A percentile compares a stretch with the other conserved stretches of the same genome.
Evolutionary conservation across 23 red algal genomes (phyloP).

Genomic region (Gracilaria vermiculophylla): DNA sequence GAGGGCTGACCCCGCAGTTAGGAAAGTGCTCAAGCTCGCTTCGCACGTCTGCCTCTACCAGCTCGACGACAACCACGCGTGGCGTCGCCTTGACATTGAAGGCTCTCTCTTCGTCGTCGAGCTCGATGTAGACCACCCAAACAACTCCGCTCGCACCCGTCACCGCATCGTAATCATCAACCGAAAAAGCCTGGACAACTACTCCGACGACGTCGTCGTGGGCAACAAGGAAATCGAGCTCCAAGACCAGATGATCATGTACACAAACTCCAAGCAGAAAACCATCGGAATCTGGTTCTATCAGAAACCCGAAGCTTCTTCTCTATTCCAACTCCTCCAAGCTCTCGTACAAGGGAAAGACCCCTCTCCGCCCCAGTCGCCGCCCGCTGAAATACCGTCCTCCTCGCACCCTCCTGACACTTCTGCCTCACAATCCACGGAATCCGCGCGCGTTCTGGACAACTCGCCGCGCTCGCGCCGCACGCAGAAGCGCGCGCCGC

Average conservation of each 20-base stretch:
- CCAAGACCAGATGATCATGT: conserved; percentile 67
- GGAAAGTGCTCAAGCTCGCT: conserved; percentile 13
- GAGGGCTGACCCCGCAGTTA: conserved; percentile 46
- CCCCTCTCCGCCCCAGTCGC: neutral
- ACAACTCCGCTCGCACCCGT: conserved; percentile 10
- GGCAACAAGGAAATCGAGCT: conserved; percentile 62
- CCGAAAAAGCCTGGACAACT: conserved; percentile 50
- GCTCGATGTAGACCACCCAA: conserved; percentile 15
- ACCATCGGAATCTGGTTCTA: conserved; percentile 61
- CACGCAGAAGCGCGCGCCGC: neutral
- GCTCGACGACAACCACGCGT: conserved; percentile 17
- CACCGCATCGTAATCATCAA: conserved; percentile 69
- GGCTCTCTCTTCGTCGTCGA: conserved; percentile 58
- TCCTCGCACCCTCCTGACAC: neutral
- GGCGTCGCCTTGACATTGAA: conserved; percentile 59
- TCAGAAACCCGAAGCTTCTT: conserved; percentile 1
- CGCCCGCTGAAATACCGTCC: neutral
- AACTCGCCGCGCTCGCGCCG: neutral
- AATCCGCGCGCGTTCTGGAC: neutral
- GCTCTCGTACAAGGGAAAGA: neutral
- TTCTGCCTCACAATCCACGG: neutral
- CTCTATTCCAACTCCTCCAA: conserved; percentile 14
- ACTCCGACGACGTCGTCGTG: conserved; percentile 42
- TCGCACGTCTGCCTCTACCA: conserved; percentile 63
- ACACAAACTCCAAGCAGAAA: conserved; percentile 31